phyloP scores from a whole-genome alignment of 805 yeast species.

The Candida hungchunana region DNA sequence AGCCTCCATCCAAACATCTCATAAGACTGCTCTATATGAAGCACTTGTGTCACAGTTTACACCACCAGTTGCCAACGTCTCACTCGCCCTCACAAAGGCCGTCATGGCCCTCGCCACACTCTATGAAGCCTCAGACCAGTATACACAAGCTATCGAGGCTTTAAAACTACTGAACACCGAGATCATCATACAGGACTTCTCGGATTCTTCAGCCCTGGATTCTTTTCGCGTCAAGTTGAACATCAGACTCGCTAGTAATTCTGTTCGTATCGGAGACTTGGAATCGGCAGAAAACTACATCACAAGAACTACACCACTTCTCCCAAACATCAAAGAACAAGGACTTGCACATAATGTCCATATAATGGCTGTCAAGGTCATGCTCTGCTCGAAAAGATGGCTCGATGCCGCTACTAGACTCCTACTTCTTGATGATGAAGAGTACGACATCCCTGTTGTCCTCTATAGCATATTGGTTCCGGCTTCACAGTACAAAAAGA shows the following conservation, averaged over 20 bases:
- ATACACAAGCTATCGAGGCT: constrained; percentile 6
- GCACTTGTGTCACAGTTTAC: constrained; percentile 13
- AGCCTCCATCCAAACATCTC: too few relatives aligned
- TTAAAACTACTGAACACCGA: constrained; percentile 17
- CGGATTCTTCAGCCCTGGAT: constrained; percentile 8
- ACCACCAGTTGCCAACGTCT: constrained; percentile 19
- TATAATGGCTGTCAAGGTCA: constrained; percentile 14
- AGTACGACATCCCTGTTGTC: constrained; percentile 10
- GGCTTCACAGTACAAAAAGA: constrained; percentile 11
- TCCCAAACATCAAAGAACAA: constrained; percentile 5
- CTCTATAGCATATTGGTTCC: constrained; percentile 16
- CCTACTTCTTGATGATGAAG: constrained; percentile 10
- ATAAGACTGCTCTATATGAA: constrained; percentile 14
- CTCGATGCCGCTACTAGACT: constrained; percentile 21
- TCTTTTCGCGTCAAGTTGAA: constrained; percentile 17
- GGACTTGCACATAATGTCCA: constrained; percentile 1
- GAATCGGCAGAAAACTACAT: constrained; percentile 22
- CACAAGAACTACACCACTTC: constrained; percentile 17
- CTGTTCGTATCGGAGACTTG: constrained; percentile 11
- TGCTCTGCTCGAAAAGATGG: constrained; percentile 21
- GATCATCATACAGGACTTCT: constrained; percentile 17
- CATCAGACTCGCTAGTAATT: constrained; percentile 17
- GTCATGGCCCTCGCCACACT: constrained; percentile 12
- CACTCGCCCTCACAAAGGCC: constrained; percentile 12
- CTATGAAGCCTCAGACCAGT: constrained; percentile 9